A percentile compares a stretch with the other conserved stretches of the same genome.
These are phyloP conservation scores for Agarophyton chilense DNA, from an alignment of 23 red algal species.

Conservation along the genomic window DNA sequence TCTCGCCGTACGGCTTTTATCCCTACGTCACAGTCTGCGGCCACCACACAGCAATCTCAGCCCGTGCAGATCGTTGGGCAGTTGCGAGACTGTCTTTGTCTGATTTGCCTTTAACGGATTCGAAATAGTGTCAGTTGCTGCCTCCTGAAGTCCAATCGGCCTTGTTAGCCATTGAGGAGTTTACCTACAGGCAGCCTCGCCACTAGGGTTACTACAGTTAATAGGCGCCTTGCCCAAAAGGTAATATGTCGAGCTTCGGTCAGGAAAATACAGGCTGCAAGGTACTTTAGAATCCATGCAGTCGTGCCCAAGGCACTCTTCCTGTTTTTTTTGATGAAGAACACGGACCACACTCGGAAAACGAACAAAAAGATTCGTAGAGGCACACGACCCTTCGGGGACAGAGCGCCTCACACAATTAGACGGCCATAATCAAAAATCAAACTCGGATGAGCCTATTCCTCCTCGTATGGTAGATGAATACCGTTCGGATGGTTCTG, in stretches of 20 bases:
- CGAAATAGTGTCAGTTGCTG: background rate
- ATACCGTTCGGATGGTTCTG: background rate
- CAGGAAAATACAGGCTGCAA: background rate
- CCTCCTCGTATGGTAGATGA: background rate
- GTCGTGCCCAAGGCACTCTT: too few relatives aligned
- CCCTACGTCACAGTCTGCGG: background rate
- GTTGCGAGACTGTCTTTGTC: background rate
- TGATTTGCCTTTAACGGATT: background rate
- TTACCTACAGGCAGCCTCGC: background rate
- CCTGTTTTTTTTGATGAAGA: background rate
- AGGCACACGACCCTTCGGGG: background rate
- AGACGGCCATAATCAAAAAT: too few relatives aligned
- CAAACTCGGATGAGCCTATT: too few relatives aligned
- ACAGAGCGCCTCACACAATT: background rate
- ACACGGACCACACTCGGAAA: background rate
- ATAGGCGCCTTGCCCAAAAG: background rate
- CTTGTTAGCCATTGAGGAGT: background rate
- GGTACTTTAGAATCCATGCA: too few relatives aligned
- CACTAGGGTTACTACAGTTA: background rate
- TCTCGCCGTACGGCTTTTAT: background rate
- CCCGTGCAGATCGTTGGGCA: background rate
- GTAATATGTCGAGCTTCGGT: background rate
- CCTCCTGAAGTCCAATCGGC: background rate
- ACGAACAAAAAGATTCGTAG: background rate
- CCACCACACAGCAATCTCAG: background rate